Evolutionary conservation across 441 rosid genomes (phyloP).

Genomic region (Breynia disticha): DNA sequence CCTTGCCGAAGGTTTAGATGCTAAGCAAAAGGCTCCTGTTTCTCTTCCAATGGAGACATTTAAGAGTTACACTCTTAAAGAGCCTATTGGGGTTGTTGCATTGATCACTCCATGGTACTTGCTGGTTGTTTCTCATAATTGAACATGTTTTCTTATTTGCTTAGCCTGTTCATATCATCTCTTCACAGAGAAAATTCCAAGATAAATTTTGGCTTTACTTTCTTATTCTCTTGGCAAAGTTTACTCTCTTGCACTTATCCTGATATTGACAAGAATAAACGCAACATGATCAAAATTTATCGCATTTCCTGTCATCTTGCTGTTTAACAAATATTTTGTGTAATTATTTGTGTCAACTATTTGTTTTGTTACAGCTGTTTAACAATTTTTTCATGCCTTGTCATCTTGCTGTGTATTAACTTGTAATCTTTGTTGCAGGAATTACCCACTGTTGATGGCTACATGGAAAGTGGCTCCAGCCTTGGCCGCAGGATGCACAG

Average conservation of each 20-base stretch:
- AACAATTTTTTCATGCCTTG: too few relatives aligned
- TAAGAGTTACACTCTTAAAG: conserved; percentile 67
- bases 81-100: conserved; percentile 93
- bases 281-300: too few relatives aligned
- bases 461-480: conserved; percentile 99
- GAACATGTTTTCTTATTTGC: background rate
- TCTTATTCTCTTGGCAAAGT: too few relatives aligned
- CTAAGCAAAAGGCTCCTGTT: conserved; percentile 78
- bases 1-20: conserved; percentile 91
- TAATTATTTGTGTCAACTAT: too few relatives aligned
- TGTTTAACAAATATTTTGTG: too few relatives aligned
- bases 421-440: conserved; percentile 47
- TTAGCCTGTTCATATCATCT: background rate
- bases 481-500: conserved; percentile 95
- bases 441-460: conserved; percentile 92
- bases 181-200: too few relatives aligned
- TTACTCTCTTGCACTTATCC: too few relatives aligned
- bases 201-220: too few relatives aligned
- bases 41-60: conserved; percentile 78
- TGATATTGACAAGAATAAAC: too few relatives aligned
- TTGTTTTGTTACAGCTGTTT: background rate
- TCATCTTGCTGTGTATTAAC: background rate
- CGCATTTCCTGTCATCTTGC: too few relatives aligned
- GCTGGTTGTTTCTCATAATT: conserved; percentile 7
- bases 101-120: conserved; percentile 92